Evolutionary conservation across 2,329 filamentous ascomycete genomes (phyloP), one percentile per base, ranked within the genome.

Genomic region (Lachnellula cervina): DNA sequence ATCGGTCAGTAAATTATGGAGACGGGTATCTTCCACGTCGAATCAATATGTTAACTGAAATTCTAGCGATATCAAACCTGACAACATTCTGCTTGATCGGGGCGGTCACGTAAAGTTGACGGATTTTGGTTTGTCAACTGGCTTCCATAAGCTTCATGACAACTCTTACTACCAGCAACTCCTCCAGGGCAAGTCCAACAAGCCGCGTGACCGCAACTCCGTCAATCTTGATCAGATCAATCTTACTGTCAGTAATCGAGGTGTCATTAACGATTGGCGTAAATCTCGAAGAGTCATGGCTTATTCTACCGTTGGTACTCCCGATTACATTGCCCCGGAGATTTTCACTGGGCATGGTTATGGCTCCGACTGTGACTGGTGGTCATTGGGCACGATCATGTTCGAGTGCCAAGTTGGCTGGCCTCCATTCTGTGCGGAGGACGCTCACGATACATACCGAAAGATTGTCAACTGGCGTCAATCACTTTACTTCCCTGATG

Each of bases 381-480:
- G 94, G 94, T 96, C 90, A 21, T 82, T 99, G 49, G 94, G 94
- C 52, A 97, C 94, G 45, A 99, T 99, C 75, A 97, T 99, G 94
- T 99, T 97, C 68, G 94, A 99, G 74, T 99, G 94, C 73, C 80
- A 99, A 64, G 91, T 99, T 59, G 94, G 94, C 67, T 99, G 94
- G 94, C 94, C 94, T 54, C 94, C 94, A 32, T 99, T 99, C 82
- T 99, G 94, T 72, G 93, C 94, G 19, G 94, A 99, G 72, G 93
- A 97, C 71, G 89, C 91, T 58, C 93, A 96, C 70, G 94, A 97
- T 72, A 97, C 94, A 1, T 99, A 99, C 76, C 88, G 93, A 64
- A 99, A 99, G 81, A 99, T 99, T 72, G 91, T 99, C 67, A 96
- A 97, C 76, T 99, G 94, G 94, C 86, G 90, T 55, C 88, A 96